A percentile compares a stretch with the other conserved stretches of the same genome.
Evolutionary conservation across 805 yeast species (phyloP).

Genomic region (Kodamaea hsintzibuensis): DNA sequence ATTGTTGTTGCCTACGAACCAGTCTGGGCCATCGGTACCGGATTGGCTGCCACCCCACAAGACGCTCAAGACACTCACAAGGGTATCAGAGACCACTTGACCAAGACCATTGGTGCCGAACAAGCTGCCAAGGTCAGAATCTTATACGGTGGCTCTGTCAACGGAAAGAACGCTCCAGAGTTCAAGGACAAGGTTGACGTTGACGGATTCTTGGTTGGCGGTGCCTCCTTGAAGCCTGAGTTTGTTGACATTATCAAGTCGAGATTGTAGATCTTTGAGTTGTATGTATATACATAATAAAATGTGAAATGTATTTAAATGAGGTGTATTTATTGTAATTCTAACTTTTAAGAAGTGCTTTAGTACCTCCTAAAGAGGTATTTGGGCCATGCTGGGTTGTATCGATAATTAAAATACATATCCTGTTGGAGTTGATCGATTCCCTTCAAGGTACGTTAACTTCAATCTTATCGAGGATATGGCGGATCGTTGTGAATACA

Average conservation of each 20-base stretch:
- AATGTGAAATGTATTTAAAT: no score
- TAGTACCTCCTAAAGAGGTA: no score
- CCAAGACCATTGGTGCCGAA: conserved; percentile 70
- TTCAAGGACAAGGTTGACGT: conserved; percentile 92
- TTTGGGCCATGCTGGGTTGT: no score
- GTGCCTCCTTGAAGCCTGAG: conserved; percentile 98
- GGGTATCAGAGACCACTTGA: conserved; percentile 81
- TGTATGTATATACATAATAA: no score
- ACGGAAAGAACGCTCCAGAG: conserved; percentile 86
- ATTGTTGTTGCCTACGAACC: conserved; percentile 98
- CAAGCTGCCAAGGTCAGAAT: conserved; percentile 82
- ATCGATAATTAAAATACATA: no score
- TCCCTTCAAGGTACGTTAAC: no score
- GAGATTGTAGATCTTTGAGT: conserved; percentile 52
- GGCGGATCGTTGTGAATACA: no score
- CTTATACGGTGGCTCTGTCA: conserved; percentile 98
- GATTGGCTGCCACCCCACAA: conserved; percentile 97
- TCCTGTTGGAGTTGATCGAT: no score
- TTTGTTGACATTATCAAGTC: conserved; percentile 94
- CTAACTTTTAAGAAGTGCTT: no score
- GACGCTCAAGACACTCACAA: conserved; percentile 97
- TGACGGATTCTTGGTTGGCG: conserved; percentile 99
- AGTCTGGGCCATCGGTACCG: conserved; percentile 99
- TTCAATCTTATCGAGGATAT: no score
- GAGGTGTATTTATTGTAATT: no score